Conservation (phyloP, 495 filamentous ascomycete genomes). For the Cenococcum geophilum region DNA sequence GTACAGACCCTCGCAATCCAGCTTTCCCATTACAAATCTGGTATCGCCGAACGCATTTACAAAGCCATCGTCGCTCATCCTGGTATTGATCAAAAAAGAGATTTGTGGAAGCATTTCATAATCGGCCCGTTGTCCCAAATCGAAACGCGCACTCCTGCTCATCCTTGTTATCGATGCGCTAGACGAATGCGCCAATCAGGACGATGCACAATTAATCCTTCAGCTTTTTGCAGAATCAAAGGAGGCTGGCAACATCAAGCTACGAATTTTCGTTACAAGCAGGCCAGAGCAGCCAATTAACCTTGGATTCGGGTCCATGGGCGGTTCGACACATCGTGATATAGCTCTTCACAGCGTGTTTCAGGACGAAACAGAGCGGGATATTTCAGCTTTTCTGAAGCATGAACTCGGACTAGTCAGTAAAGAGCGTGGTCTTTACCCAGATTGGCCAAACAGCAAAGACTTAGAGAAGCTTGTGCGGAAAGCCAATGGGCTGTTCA, state of each 20-base stretch:
- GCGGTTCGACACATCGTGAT: slow-evolving; percentile 17
- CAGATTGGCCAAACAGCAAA: slow-evolving; percentile 38
- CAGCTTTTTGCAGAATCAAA: slow-evolving; percentile 28
- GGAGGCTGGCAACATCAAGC: slow-evolving; percentile 13
- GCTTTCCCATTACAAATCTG: slow-evolving; percentile 6
- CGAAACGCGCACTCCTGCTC: not conserved
- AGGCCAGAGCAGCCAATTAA: slow-evolving; percentile 35
- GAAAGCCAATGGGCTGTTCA: slow-evolving; percentile 36
- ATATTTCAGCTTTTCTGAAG: slow-evolving; percentile 36
- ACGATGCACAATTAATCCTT: slow-evolving; percentile 29
- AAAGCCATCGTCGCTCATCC: slow-evolving; percentile 13
- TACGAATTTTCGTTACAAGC: slow-evolving; percentile 38
- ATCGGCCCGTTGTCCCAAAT: slow-evolving; percentile 1
- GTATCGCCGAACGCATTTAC: slow-evolving; percentile 3
- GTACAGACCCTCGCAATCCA: slow-evolving; percentile 24
- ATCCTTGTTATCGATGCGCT: slow-evolving; percentile 37
- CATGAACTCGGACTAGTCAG: slow-evolving; percentile 27
- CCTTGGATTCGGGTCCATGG: slow-evolving; percentile 17
- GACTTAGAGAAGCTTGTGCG: slow-evolving; percentile 32
- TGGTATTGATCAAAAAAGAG: slow-evolving; percentile 8
- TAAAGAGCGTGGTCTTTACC: not conserved
- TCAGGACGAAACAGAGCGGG: slow-evolving; percentile 31
- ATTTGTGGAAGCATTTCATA: slow-evolving; percentile 10
- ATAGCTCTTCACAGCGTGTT: slow-evolving; percentile 35
- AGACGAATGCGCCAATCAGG: slow-evolving; percentile 33